Base-by-base conservation (phyloP, 225 moss, liverwort and hornwort genomes). In the Pseudisothecium myosuroides region DNA sequence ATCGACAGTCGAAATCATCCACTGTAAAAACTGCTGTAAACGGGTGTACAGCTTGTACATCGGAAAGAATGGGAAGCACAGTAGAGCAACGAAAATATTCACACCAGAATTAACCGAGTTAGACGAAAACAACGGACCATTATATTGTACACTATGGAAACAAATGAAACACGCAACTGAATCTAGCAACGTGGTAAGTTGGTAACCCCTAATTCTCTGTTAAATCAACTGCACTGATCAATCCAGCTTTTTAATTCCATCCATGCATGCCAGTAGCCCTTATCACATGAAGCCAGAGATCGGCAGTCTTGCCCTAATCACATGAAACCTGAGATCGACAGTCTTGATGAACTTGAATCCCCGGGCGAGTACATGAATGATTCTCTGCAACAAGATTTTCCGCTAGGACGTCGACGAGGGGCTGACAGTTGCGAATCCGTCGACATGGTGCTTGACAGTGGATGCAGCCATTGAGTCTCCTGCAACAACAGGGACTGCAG, bases 341-440 rank as follows among this genome's bases (percentile, higher is more conserved):
- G 3, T 58, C 58, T 58, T 36, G 52, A 54, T 54, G 77, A 54
- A 54, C 54, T 77, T 54, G 54, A 1, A 37, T 2, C 17, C 22
- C 26, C 10, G n/a, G 79, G n/a, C 27, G 17, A 17, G 58, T 79
- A n/a, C 66, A 75, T 87, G 81, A 23, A 54, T 64, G 34, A 92
- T 60, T 79, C 92, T 89, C 83, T 91, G 84, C 81, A 93, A 68
- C 66, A 93, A 85, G 66, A 88, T 87, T 72, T 89, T 92, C 61
- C 90, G 76, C 89, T 90, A n/a, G n/a, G n/a, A 86, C 37, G 74
- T 72, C 28, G 77, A 14, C 22, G 92, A 84, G n/a, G 71, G 72
- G 41, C 75, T 83, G 56, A 37, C 50, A 7, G 85, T 82, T 41
- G 67, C 80, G 49, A 74, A 86, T 37, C 73, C 86, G 74, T 83